These are phyloP conservation scores for Solanum gandarillasii DNA, from an alignment of 257 asterid genomes.

Conservation along the genomic window DNA sequence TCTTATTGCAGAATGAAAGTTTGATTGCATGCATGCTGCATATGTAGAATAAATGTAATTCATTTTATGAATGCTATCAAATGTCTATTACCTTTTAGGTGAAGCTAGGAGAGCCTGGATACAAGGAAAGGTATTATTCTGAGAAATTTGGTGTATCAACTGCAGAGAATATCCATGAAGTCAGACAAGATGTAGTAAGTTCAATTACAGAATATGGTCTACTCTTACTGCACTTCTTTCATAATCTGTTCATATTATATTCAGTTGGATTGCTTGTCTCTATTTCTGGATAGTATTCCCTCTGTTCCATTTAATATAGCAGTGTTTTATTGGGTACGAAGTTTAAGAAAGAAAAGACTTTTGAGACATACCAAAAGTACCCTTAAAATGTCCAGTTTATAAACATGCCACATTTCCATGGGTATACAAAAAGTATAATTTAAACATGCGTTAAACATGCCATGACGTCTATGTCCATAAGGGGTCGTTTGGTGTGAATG, in stretches of 20 bases:
- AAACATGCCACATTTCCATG: background rate
- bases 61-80: background rate
- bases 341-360: background rate
- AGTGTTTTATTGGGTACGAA: background rate
- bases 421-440: background rate
- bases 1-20: background rate
- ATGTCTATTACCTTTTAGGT: slow-evolving; percentile 33
- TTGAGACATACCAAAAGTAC: background rate
- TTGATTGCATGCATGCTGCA: background rate
- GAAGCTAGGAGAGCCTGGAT: slow-evolving; percentile 93
- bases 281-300: background rate
- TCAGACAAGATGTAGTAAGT: slow-evolving; percentile 71
- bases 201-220: background rate
- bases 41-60: background rate
- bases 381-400: background rate
- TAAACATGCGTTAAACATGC: background rate
- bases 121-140: slow-evolving; percentile 82
- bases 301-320: background rate
- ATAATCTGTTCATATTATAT: background rate
- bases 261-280: background rate
- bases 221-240: background rate
- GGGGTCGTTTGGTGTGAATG: background rate
- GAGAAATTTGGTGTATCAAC: slow-evolving; percentile 71
- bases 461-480: background rate
- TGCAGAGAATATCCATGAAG: slow-evolving; percentile 52